Evolutionary conservation across 768 basidiomycete species (phyloP).

Genomic region (Steccherinum ochraceum): DNA sequence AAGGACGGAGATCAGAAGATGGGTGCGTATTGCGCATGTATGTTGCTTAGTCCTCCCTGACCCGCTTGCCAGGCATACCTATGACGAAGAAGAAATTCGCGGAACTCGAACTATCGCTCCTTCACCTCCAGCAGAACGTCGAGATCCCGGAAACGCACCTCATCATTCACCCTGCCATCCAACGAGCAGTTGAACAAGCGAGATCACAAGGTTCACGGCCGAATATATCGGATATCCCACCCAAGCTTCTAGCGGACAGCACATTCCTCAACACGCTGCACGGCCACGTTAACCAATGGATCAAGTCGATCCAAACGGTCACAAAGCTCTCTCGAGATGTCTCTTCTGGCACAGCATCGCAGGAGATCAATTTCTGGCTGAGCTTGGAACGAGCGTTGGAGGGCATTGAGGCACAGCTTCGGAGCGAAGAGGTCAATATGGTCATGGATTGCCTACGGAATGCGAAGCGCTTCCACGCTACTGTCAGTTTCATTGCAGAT

Average conservation of each 20-base stretch:
- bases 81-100: conserved; percentile 99
- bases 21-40: conserved; percentile 38
- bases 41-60: conserved; percentile 2
- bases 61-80: conserved; percentile 76
- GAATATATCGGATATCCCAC: conserved; percentile 69
- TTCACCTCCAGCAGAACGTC: conserved; percentile 97
- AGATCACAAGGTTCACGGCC: conserved; percentile 53
- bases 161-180: conserved; percentile 84
- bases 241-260: conserved; percentile 75
- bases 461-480: conserved; percentile 95
- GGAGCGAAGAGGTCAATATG: conserved; percentile 88
- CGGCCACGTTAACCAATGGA: conserved; percentile 93
- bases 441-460: conserved; percentile 92
- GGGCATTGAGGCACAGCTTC: conserved; percentile 85
- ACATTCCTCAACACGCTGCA: conserved; percentile 92
- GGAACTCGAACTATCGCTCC: conserved; percentile 87
- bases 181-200: conserved; percentile 77
- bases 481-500: conserved; percentile 96
- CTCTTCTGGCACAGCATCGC: conserved; percentile 89
- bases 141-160: conserved; percentile 97
- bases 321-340: conserved; percentile 96
- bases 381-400: conserved; percentile 91
- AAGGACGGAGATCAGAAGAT: conserved; percentile 80
- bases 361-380: conserved; percentile 99
- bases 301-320: conserved; percentile 94